Evolutionary conservation across 805 yeast genomes (phyloP).

Genomic region (Naumovozyma baii): DNA sequence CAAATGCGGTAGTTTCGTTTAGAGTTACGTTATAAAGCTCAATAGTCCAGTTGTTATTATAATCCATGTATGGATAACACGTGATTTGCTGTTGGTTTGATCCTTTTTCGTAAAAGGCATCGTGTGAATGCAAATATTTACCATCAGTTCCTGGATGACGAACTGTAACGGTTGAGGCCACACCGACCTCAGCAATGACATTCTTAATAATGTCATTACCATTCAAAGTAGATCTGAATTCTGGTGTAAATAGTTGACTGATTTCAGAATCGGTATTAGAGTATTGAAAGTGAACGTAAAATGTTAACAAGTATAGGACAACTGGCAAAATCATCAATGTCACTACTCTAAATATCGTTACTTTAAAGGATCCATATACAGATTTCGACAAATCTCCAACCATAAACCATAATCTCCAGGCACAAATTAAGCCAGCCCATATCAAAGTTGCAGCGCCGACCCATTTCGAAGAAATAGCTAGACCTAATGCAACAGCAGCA

Average conservation of each 20-base stretch:
- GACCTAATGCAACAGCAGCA: conserved; percentile 57
- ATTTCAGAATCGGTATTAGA: conserved; percentile 59
- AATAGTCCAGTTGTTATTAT: conserved; percentile 60
- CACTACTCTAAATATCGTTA: conserved; percentile 43
- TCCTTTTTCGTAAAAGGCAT: conserved; percentile 60
- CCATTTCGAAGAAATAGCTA: conserved; percentile 71
- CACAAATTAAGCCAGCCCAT: conserved; percentile 59
- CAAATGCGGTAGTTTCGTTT: conserved; percentile 48
- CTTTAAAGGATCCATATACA: conserved; percentile 36
- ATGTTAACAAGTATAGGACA: conserved; percentile 47
- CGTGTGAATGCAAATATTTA: conserved; percentile 76
- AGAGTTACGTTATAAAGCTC: conserved; percentile 56
- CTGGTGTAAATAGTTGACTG: conserved; percentile 58
- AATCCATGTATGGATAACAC: conserved; percentile 67
- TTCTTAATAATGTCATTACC: conserved; percentile 52
- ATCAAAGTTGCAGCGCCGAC: conserved; percentile 69
- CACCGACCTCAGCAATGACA: conserved; percentile 60
- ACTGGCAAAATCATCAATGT: conserved; percentile 51
- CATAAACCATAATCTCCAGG: conserved; percentile 55
- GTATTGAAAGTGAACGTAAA: conserved; percentile 52
- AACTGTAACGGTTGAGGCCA: conserved; percentile 56
- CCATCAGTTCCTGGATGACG: conserved; percentile 67
- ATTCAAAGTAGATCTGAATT: conserved; percentile 53
- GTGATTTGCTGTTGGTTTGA: conserved; percentile 80
- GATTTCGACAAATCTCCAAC: conserved; percentile 60